Conservation (phyloP, 495 filamentous ascomycete genomes). For the Podospora appendiculata region DNA sequence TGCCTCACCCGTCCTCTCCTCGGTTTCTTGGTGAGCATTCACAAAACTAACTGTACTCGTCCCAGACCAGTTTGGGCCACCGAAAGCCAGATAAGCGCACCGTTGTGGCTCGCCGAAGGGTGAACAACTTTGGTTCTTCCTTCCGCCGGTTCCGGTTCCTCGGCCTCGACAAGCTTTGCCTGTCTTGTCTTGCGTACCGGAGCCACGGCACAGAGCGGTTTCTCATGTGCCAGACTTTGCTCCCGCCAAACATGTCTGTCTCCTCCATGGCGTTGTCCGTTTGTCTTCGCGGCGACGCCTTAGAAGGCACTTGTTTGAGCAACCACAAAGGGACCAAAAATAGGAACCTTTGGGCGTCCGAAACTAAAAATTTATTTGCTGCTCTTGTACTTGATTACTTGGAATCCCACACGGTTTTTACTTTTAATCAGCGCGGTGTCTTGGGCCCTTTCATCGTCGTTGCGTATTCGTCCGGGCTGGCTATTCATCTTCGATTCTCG, state of each 20-base stretch:
- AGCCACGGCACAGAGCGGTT: too few relatives aligned
- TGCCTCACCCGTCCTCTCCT: neutral
- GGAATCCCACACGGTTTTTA: constrained; percentile 3
- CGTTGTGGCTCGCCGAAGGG: too few relatives aligned
- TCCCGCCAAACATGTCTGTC: too few relatives aligned
- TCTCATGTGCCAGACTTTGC: too few relatives aligned
- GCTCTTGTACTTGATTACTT: constrained; percentile 5
- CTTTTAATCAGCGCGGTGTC: constrained; percentile 10
- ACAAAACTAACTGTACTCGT: neutral
- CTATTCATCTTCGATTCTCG: neutral
- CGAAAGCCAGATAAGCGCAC: neutral
- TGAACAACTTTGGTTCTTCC: too few relatives aligned
- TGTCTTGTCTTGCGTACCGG: neutral
- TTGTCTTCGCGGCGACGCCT: neutral
- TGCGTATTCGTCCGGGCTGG: neutral
- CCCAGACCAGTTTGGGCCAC: neutral
- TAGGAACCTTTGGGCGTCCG: constrained; percentile 6
- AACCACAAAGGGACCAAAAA: neutral
- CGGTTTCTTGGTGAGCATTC: too few relatives aligned
- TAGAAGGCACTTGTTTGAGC: constrained; percentile 1
- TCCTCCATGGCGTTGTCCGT: neutral
- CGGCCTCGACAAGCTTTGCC: neutral
- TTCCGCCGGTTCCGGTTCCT: too few relatives aligned
- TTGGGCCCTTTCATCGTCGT: neutral
- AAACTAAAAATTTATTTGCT: constrained; percentile 5